Base-by-base conservation (phyloP, 805 yeast species). In the Jamesozyma lodderae region DNA sequence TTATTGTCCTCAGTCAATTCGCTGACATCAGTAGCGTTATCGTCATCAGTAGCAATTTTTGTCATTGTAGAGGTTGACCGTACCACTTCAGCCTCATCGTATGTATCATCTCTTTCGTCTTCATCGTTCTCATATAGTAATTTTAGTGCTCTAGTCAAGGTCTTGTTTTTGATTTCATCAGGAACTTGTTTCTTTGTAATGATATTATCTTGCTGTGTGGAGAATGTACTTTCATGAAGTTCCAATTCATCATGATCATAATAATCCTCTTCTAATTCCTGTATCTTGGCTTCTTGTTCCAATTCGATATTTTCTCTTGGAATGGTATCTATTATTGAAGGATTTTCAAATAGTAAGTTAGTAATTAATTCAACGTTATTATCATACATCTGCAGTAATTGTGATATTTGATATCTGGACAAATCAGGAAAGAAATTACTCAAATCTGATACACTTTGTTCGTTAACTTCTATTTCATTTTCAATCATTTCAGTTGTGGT, bases 61-160 rank as follows among this genome's bases (percentile, higher is more conserved):
- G 11, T 16, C 11, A 23, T 44, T 7, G 47, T 42, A 4, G 59
- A 47, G 5, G 49, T 55, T 13, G 42, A 23, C 19, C 45, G 48
- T 17, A 29, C 36, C 2, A 25, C 41, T 37, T 63, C 68, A 1
- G 68, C 67, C 30, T 76, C 85, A 41, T 70, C 76, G 51, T 79
- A 74, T 0, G 88, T 79, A 47, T 83, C 94, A 53, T 85, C 95
- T 3, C 81, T 77, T 49, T 85, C 95, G 56, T 84, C 94, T 46
- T 85, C 95, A 50, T 84, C 90, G 6, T 76, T 69, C 31, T 80
- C 81, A 47, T 81, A 80, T 43, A 83, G 61, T 44, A 81, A 55
- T 31, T 75, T 63, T 44, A 82, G 58, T 1, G 88, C 87, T 17
- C 75, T 70, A 0, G 70, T 61, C 31, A 81, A 55, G 0, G 83